Percentiles rank a stretch among this genome's conserved stretches.
Conservation (phyloP, 2,329 filamentous ascomycete species). For the Colletotrichum musicola region DNA sequence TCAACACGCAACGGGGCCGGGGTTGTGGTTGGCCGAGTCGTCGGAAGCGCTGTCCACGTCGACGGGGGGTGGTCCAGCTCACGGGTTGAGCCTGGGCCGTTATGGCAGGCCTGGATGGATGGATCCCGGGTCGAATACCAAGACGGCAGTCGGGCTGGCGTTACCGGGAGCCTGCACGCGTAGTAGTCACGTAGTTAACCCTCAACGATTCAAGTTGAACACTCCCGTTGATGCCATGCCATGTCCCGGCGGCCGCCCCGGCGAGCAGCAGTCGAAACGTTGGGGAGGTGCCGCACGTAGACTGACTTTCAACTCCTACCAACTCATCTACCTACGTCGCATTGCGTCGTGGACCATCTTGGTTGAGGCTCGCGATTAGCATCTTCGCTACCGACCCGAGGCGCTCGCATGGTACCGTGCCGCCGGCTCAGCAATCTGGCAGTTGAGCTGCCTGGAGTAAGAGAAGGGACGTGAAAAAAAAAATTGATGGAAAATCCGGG, state of each 20-base stretch:
- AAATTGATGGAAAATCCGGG: constrained; percentile 18
- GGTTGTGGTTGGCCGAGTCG: constrained; percentile 23
- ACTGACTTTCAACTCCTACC: not conserved
- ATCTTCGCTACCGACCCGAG: not conserved
- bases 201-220: constrained; percentile 24
- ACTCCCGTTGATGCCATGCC: not conserved
- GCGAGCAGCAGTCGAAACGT: constrained; percentile 21
- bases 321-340: constrained; percentile 8
- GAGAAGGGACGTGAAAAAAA: not conserved
- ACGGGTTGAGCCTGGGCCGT: constrained; percentile 13
- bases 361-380: not conserved
- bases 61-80: not conserved
- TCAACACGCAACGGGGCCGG: constrained; percentile 12
- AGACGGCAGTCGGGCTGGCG: not conserved
- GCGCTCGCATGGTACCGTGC: not conserved
- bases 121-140: constrained; percentile 8
- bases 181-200: not conserved
- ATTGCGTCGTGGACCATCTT: not conserved
- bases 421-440: not conserved
- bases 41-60: constrained; percentile 1
- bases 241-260: not conserved
- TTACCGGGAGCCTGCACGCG: not conserved
- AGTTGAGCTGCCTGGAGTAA: not conserved
- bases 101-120: constrained; percentile 3
- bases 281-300: constrained; percentile 18